These are phyloP conservation scores for Schizochytrium sp. DNA, from an alignment of 108 stramenopile species.

Conservation along the genomic window DNA sequence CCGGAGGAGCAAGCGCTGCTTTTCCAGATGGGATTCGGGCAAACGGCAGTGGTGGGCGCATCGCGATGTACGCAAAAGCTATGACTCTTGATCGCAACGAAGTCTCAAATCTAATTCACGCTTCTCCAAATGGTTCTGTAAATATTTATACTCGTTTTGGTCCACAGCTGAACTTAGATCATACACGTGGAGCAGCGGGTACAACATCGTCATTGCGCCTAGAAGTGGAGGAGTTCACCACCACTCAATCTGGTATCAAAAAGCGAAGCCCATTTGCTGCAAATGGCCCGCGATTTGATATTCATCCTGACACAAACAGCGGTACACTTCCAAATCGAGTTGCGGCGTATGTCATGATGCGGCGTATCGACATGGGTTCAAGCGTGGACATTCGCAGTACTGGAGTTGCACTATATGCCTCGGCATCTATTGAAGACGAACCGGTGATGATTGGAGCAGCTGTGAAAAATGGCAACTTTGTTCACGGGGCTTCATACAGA, in stretches of 20 bases:
- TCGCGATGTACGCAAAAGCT: conserved; percentile 80
- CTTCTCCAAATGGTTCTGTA: conserved; percentile 61
- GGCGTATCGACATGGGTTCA: not conserved
- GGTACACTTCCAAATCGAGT: not conserved
- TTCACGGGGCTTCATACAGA: conserved; percentile 74
- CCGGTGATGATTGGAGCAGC: conserved; percentile 76
- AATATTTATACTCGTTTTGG: conserved; percentile 63
- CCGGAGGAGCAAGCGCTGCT: conserved; percentile 75
- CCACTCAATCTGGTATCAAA: not conserved
- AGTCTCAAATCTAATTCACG: not conserved
- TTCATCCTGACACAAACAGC: not conserved
- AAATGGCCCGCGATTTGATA: conserved; percentile 52
- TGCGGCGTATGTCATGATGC: not conserved
- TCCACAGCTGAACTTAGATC: conserved; percentile 65
- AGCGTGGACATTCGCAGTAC: not conserved
- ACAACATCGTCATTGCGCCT: conserved; percentile 34
- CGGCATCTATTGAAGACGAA: conserved; percentile 21
- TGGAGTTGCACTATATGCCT: not conserved
- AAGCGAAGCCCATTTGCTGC: conserved; percentile 28
- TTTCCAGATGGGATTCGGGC: conserved; percentile 74
- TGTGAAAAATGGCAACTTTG: conserved; percentile 71
- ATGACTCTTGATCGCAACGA: conserved; percentile 58
- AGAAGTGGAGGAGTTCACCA: not conserved
- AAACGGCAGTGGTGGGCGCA: conserved; percentile 83
- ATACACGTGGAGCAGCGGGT: conserved; percentile 66